Evolutionary conservation across 768 basidiomycete genomes (phyloP).

Genomic region (Leccinum disarticulatum): DNA sequence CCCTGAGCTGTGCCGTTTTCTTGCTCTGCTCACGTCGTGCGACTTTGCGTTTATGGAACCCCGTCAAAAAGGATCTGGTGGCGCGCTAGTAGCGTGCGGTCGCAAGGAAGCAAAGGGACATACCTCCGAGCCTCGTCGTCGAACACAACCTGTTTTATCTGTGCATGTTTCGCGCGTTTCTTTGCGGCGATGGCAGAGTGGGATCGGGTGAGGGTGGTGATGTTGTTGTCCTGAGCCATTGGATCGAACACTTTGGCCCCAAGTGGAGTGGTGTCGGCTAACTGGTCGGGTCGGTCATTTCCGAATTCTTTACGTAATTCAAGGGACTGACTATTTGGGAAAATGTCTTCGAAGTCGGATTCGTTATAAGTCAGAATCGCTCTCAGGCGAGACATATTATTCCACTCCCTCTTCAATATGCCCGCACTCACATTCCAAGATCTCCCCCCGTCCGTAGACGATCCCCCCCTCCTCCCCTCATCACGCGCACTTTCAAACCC

Average conservation of each 20-base stretch:
- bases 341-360: conserved; percentile 26
- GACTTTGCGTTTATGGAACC: conserved; percentile 90
- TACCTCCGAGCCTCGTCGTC: conserved; percentile 84
- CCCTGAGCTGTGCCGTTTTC: conserved; percentile 70
- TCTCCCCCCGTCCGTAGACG: conserved; percentile 3
- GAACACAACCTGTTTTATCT: conserved; percentile 81
- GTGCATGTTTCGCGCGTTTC: conserved; percentile 59
- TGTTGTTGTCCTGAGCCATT: conserved; percentile 47
- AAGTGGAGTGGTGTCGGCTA: neutral
- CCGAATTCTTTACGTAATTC: conserved; percentile 27
- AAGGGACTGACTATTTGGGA: conserved; percentile 27
- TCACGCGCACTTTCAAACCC: conserved; percentile 15
- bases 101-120: conserved; percentile 14
- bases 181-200: conserved; percentile 66
- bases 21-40: conserved; percentile 77
- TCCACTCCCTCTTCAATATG: conserved; percentile 27
- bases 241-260: neutral
- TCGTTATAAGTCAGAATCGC: conserved; percentile 31
- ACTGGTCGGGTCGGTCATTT: conserved; percentile 13
- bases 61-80: conserved; percentile 85
- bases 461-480: neutral
- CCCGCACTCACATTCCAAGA: conserved; percentile 30
- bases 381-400: conserved; percentile 36
- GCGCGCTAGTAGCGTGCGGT: conserved; percentile 15
- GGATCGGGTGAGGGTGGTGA: conserved; percentile 59